Conservation (phyloP, 177 flowering plant species). For the Tripterygium wilfordii region DNA sequence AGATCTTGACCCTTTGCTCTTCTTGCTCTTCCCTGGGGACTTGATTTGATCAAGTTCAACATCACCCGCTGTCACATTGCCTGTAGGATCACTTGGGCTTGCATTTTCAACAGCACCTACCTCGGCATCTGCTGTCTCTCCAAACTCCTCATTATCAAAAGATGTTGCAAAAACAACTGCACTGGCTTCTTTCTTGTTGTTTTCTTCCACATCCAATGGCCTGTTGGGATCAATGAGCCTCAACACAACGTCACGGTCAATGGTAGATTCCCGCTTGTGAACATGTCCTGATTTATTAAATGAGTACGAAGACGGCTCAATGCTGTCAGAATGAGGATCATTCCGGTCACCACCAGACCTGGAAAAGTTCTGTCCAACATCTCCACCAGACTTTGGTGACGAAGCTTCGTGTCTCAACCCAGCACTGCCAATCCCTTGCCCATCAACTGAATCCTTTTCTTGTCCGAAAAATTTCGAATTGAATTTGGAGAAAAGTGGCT, state of each 20-base stretch:
- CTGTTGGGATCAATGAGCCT: conserved; percentile 29
- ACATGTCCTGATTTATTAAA: conserved; percentile 26
- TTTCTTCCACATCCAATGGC: conserved; percentile 42
- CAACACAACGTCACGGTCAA: conserved; percentile 26
- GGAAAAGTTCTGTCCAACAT: conserved; percentile 23
- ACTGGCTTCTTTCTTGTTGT: conserved; percentile 34
- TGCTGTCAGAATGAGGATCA: conserved; percentile 85
- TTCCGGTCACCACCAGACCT: conserved; percentile 53
- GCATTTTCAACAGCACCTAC: conserved; percentile 69
- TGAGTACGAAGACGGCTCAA: conserved; percentile 52
- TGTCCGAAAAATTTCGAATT: conserved; percentile 27
- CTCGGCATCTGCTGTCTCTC: conserved; percentile 83
- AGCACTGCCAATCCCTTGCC: conserved; percentile 17
- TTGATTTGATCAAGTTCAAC: conserved; percentile 68
- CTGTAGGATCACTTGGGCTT: conserved; percentile 40
- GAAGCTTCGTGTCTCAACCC: conserved; percentile 27
- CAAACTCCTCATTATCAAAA: conserved; percentile 63
- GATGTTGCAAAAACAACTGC: conserved; percentile 28
- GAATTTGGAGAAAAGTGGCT: conserved; percentile 39
- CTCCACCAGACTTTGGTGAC: conserved; percentile 28
- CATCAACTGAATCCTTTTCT: conserved; percentile 31
- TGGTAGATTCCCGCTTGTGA: conserved; percentile 24
- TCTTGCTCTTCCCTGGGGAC: conserved; percentile 53
- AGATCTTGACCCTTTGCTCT: conserved; percentile 69
- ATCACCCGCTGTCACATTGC: conserved; percentile 42